Evolutionary conservation across 441 rosid genomes (phyloP), one percentile per base, ranked within the genome.

Genomic region (Capsella rubella): DNA sequence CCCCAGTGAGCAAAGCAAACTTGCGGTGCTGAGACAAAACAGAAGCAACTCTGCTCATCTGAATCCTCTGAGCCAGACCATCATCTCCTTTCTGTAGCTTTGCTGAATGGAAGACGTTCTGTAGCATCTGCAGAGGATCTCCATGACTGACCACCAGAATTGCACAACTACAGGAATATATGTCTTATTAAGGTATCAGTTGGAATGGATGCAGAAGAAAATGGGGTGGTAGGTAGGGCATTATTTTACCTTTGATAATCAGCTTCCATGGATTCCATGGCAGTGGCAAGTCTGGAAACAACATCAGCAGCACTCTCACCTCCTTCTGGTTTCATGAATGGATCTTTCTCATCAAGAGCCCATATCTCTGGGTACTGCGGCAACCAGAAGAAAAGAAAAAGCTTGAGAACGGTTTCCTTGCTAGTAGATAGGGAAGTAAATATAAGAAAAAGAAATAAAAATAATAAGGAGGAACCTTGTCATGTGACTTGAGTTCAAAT

Each of bases 231-330:
- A 14, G 62, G 11, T 35, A 53, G 35, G 45, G 55, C 65, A 42
- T 4, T 9, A 27, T 7, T 40, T 40, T 84, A 92, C 97, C 93
- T 85, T 67, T 88, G 83, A 83, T 78, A 92, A 54, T 90, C 89
- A 10, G 86, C 85, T 79, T 95, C 97, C 31, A 84, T 84, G 16
- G 71, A 67, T 13, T 62, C 71, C 76, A 95, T 60, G 50, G 92
- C 90, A 61, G 53, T 74, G 54, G 87, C 78, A 53, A 95, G 93
- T 78, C 97, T 84, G 59, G 87, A 80, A 37, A 85, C 96, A 51
- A 92, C 97, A 83, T 92, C 93, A 54, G 85, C 84, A 29, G 78
- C 99, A 77, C 97, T 92, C 83, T 92, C 99, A 63, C 99, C 99
- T 16, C 89, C 97, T 78, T 83, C 87, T 37, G 91, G 92, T 75